Evolutionary conservation across 768 basidiomycete genomes (phyloP).

Genomic region (Leccinellum luteum): DNA sequence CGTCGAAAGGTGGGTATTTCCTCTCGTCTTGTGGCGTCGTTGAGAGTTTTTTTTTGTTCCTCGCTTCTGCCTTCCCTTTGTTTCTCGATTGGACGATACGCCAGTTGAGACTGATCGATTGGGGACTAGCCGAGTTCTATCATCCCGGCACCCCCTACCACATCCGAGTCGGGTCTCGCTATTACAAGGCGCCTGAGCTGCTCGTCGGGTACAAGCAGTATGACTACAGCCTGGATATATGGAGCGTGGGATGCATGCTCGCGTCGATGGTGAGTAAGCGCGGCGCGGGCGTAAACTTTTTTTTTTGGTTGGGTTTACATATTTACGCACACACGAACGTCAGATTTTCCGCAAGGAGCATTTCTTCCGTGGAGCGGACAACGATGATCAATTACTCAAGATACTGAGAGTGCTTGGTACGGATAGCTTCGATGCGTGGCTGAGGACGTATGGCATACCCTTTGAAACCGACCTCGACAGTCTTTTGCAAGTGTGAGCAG

Average conservation of each 20-base stretch:
- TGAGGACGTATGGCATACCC: constrained; percentile 61
- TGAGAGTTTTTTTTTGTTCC: background rate
- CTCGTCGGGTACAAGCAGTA: constrained; percentile 71
- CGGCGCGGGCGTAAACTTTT: too few species aligned
- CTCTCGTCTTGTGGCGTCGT: background rate
- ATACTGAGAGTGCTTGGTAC: constrained; percentile 69
- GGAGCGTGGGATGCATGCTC: constrained; percentile 74
- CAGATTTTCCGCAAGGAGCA: constrained; percentile 74
- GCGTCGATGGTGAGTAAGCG: constrained; percentile 63
- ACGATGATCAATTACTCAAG: constrained; percentile 70
- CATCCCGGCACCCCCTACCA: constrained; percentile 69
- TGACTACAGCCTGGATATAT: constrained; percentile 71
- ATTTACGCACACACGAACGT: background rate
- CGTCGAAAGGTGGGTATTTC: constrained; percentile 47
- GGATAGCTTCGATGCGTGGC: constrained; percentile 59
- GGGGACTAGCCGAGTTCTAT: constrained; percentile 78
- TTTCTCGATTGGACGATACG: background rate
- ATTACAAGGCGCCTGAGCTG: constrained; percentile 74
- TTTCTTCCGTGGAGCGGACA: constrained; percentile 73
- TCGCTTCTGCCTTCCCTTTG: too few species aligned
- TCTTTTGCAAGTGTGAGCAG: constrained; percentile 47
- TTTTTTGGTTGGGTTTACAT: background rate
- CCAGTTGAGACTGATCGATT: constrained; percentile 63
- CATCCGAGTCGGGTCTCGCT: constrained; percentile 67
- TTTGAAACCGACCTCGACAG: constrained; percentile 60